A percentile compares a stretch with the other conserved stretches of the same genome.
Evolutionary conservation across 2,329 filamentous ascomycete genomes (phyloP).

Genomic region (Fusarium devonianum): DNA sequence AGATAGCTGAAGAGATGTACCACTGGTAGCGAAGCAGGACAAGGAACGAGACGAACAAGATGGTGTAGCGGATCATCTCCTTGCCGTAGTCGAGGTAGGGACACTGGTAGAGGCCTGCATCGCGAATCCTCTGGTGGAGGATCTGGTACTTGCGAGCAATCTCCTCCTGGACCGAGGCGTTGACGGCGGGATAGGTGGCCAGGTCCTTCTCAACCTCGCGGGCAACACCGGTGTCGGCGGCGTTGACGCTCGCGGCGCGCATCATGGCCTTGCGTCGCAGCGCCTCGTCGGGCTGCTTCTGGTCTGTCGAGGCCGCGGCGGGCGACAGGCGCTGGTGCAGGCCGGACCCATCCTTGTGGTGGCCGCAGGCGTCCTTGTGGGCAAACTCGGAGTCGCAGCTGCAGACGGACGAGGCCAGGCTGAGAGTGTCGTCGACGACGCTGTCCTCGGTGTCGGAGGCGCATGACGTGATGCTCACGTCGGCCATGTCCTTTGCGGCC

Average conservation of each 20-base stretch:
- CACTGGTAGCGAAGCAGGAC: slow-evolving; percentile 56
- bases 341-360: neutral
- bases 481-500: slow-evolving; percentile 17
- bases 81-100: slow-evolving; percentile 64
- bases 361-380: neutral
- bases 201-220: slow-evolving; percentile 46
- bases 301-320: neutral
- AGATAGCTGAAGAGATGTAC: slow-evolving; percentile 65
- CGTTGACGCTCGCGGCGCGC: slow-evolving; percentile 12
- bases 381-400: slow-evolving; percentile 16
- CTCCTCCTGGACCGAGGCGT: slow-evolving; percentile 59
- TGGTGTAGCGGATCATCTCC: slow-evolving; percentile 62
- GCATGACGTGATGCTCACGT: slow-evolving; percentile 16
- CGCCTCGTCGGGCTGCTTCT: neutral
- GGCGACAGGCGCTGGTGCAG: slow-evolving; percentile 13
- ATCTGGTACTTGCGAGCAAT: slow-evolving; percentile 63
- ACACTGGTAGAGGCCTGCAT: slow-evolving; percentile 66
- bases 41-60: slow-evolving; percentile 59
- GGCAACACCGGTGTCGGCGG: slow-evolving; percentile 36
- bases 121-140: slow-evolving; percentile 62
- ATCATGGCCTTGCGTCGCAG: slow-evolving; percentile 6
- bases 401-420: slow-evolving; percentile 32
- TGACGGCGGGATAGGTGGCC: slow-evolving; percentile 59
- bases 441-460: slow-evolving; percentile 34
- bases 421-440: slow-evolving; percentile 23